Evolutionary conservation across 2,329 filamentous ascomycete genomes (phyloP), one percentile per base, ranked within the genome.

Genomic region (Colletotrichum orbiculare): DNA sequence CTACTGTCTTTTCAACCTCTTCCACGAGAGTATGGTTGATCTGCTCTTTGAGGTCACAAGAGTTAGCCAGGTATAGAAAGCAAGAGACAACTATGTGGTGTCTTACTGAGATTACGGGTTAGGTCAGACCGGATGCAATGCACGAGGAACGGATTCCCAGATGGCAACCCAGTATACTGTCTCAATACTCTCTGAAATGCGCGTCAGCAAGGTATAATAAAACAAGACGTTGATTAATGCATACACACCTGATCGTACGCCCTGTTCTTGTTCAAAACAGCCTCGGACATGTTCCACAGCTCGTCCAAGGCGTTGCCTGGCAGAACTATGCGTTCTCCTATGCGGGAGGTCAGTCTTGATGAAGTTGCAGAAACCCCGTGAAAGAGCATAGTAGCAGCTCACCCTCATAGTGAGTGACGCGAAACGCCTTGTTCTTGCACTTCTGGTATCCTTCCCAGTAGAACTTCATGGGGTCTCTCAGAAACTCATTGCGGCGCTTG

Each of bases 1-100:
- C 59, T 37, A 79, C 70, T 2, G 76, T 73, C 9, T 25, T 60
- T 11, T 54, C 57, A 47, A 60, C 35, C 42, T 60, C 57, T 9
- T 48, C 53, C 1, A 54, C 57, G 9, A 60, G 35, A 13, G 17
- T 52, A 10, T 60, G 41, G 3, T 60, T 60, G 35, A 60, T 54
- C 12, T 35, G 57, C 6, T 42, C 49, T 17, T 17, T 17, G 17
- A 17, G 17, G 17, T 17, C 17, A 17, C 17, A 17, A 17, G 17
- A 17, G 17, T 54, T 12, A 5, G 9, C 6, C 33, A 43, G 10
- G 9, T 9, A 45, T 4, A 47, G 49, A 34, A 10, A 1, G 6
- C 3, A 4, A 15, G 13, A 5, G 33, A 37, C n/a, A 25, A 15
- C n/a, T 54, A 10, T 1, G 9, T 6, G 17, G 8, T 4, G 6